A percentile compares a stretch with the other conserved stretches of the same genome.
These are phyloP conservation scores for Saccharomyces jurei DNA, from an alignment of 805 yeast genomes.

Conservation along the genomic window DNA sequence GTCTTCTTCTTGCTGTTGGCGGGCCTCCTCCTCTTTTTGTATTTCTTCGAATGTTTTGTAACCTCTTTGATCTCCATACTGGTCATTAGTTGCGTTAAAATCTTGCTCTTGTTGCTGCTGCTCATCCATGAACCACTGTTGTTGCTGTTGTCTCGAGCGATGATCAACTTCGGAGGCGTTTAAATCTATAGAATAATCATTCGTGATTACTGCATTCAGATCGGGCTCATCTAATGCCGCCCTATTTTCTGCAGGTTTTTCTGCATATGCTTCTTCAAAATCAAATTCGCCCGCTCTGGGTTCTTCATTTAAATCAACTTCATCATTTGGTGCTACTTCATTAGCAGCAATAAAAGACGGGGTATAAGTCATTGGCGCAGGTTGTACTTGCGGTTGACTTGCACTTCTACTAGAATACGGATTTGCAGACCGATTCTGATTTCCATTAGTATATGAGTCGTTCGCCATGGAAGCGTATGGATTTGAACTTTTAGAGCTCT, in stretches of 20 bases:
- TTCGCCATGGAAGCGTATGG: conserved; percentile 5
- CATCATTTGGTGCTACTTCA: background rate
- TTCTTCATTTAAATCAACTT: conserved; percentile 5
- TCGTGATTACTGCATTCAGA: conserved; percentile 3
- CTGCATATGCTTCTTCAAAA: conserved; percentile 13
- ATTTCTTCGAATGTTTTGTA: conserved; percentile 29
- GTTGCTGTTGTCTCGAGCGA: conserved; percentile 9
- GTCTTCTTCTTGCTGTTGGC: conserved; percentile 53
- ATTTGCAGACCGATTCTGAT: conserved; percentile 1
- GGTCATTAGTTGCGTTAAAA: conserved; percentile 65
- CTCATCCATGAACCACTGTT: conserved; percentile 21
- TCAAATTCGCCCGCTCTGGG: conserved; percentile 16
- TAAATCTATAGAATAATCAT: conserved; percentile 23
- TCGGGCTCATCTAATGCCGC: background rate
- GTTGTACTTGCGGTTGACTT: background rate
- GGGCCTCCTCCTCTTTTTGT: conserved; percentile 31
- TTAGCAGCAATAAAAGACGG: background rate
- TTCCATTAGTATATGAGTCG: background rate
- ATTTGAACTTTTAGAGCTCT: conserved; percentile 3
- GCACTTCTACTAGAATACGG: conserved; percentile 1
- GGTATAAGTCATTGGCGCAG: background rate
- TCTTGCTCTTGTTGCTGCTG: conserved; percentile 41
- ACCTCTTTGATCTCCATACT: conserved; percentile 37
- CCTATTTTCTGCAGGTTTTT: background rate
- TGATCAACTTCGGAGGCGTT: conserved; percentile 8